Percentiles rank a stretch among this genome's conserved stretches.
phyloP scores from a whole-genome alignment of 306 rosid species.

The Astragalus membranaceus region DNA sequence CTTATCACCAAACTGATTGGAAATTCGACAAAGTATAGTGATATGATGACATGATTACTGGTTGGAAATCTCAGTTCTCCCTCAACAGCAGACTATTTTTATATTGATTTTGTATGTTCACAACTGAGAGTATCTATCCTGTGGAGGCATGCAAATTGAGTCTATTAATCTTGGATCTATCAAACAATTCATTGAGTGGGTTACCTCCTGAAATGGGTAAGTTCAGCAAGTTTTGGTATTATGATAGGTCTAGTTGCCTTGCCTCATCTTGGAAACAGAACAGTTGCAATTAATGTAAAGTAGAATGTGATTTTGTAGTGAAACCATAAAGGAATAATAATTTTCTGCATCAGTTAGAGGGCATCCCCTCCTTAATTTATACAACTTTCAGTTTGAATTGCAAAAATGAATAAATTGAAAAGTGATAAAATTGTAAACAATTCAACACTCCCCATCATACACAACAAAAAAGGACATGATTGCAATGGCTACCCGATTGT shows the following conservation, averaged over 20 bases:
- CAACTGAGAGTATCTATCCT: conserved; percentile 91
- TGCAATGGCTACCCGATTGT: conserved; percentile 72
- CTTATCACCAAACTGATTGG: too few relatives aligned
- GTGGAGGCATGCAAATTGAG: conserved; percentile 84
- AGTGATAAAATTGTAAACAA: not conserved
- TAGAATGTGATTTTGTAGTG: not conserved
- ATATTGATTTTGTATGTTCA: conserved; percentile 21
- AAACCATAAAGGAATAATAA: not conserved
- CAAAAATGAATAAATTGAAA: not conserved
- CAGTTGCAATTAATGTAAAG: not conserved
- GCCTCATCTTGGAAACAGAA: conserved; percentile 8
- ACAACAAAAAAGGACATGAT: conserved; percentile 56
- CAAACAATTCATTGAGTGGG: conserved; percentile 90
- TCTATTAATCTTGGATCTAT: conserved; percentile 73
- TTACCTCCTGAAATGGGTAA: conserved; percentile 89
- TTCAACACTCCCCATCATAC: not conserved
- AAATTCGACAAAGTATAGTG: too few relatives aligned
- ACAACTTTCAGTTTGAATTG: not conserved
- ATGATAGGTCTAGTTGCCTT: conserved; percentile 2
- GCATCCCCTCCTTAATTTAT: not conserved
- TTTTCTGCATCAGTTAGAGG: not conserved
- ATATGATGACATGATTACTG: too few relatives aligned
- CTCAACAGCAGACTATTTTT: conserved; percentile 6
- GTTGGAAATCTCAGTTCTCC: not conserved
- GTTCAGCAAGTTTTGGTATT: conserved; percentile 23